Evolutionary conservation across 2,329 filamentous ascomycete genomes (phyloP), one percentile per base, ranked within the genome.

Genomic region (Colletotrichum ledebouriae): DNA sequence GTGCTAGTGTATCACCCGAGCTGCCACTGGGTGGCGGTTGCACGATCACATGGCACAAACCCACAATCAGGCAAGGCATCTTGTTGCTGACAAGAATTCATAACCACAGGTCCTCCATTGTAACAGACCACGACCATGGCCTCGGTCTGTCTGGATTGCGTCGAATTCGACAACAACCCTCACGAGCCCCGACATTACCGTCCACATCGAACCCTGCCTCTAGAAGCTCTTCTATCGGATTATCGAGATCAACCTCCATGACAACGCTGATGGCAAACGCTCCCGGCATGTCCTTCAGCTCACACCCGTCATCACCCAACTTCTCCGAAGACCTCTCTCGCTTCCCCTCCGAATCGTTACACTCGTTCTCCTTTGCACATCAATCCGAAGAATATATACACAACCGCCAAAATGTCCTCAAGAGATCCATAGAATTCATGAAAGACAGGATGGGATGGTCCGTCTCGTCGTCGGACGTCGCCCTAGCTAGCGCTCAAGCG

Each of bases 361-460:
- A 99, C 80, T 99, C 96, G 2, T 99, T 99, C 82, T 98, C 95
- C 12, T 99, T 99, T 79, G 94, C 96, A 46, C 93, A 97, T 73
- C 94, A 97, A 79, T 95, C 94, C 3, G 94, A 97, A 76, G 95
- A 98, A 71, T 90, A 94, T 71, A 86, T 98, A 63, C 93, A 97
- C 77, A 97, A 89, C 78, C 91, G 96, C 62, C 94, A 98, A 78
- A 97, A 94, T 83, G 92, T 97, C 39, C 79, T 99, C 75, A 97
- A 97, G 81, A 88, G 95, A 67, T 97, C 94, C 9, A 91, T 98
- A 76, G 96, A 98, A 78, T 98, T 98, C 76, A 97, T 99, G 92
- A 92, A 93, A 76, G 94, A 98, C 77, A 92, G 93, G 71, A 87
- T 97, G 80, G 92, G 92, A 71, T 95, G 94, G 91, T 88, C 92